These are phyloP conservation scores for Pulveroboletus sp. DNA, from an alignment of 768 basidiomycete genomes.

Conservation along the genomic window DNA sequence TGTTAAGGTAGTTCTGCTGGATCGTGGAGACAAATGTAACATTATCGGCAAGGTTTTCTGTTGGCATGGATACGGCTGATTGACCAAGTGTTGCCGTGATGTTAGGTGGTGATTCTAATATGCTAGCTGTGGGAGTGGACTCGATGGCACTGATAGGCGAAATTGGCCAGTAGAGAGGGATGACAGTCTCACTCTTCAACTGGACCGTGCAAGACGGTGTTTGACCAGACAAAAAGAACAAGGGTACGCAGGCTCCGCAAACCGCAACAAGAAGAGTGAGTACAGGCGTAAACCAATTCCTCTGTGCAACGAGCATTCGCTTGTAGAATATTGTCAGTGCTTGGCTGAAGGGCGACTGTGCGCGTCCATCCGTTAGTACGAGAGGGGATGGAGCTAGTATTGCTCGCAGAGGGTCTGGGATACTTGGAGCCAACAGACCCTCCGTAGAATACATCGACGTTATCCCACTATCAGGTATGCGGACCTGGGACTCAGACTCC, in stretches of 20 bases:
- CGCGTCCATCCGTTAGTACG: conserved; percentile 43
- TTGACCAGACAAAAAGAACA: conserved; percentile 55
- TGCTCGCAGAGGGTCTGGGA: conserved; percentile 3
- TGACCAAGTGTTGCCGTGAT: conserved; percentile 44
- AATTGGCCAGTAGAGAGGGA: conserved; percentile 53
- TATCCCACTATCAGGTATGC: conserved; percentile 25
- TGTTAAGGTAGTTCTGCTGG: conserved; percentile 44
- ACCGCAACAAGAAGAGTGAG: conserved; percentile 52
- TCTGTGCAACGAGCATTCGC: conserved; percentile 54
- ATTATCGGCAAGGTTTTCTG: conserved; percentile 48
- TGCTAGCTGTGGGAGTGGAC: conserved; percentile 29
- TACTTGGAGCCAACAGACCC: background rate
- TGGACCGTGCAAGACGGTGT: conserved; percentile 45
- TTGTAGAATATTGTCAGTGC: conserved; percentile 73
- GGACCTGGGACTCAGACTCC: conserved; percentile 31
- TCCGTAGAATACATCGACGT: conserved; percentile 15
- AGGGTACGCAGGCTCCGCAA: conserved; percentile 61
- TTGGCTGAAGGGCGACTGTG: conserved; percentile 55
- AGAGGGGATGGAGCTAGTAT: conserved; percentile 5
- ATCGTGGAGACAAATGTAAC: conserved; percentile 55
- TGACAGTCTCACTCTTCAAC: conserved; percentile 33
- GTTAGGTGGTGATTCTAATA: conserved; percentile 53
- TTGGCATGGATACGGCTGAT: conserved; percentile 32
- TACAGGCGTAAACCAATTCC: conserved; percentile 64
- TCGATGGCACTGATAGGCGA: conserved; percentile 37